Evolutionary conservation across 2,329 filamentous ascomycete genomes (phyloP).

Genomic region (Alternaria metachromatica): DNA sequence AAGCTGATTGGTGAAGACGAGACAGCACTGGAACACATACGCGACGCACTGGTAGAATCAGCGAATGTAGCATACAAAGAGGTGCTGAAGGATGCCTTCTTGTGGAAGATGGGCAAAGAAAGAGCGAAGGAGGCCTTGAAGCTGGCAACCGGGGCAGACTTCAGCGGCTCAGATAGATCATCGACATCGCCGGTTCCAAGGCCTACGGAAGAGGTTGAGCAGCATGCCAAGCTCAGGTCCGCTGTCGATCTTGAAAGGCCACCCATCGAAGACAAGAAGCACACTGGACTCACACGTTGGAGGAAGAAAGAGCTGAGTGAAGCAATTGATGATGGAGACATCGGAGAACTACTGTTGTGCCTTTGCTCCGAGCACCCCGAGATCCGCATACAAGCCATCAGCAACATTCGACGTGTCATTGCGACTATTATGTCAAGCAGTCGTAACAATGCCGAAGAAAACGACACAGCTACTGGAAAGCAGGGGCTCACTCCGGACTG

Average conservation of each 20-base stretch:
- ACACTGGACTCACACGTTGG: conserved; percentile 66
- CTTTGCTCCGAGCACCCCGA: conserved; percentile 76
- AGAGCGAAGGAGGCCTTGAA: conserved; percentile 45
- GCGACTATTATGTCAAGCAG: conserved; percentile 54
- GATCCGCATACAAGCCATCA: conserved; percentile 79
- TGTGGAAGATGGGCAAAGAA: conserved; percentile 49
- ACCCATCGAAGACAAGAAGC: conserved; percentile 52
- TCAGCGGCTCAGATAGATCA: conserved; percentile 45
- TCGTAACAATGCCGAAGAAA: background rate
- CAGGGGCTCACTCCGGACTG: conserved; percentile 54
- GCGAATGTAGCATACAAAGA: conserved; percentile 38
- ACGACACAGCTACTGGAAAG: conserved; percentile 1
- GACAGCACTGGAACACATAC: conserved; percentile 30
- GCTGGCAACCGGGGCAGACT: conserved; percentile 42
- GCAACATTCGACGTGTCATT: conserved; percentile 70
- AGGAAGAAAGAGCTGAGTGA: conserved; percentile 77
- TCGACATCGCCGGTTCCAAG: conserved; percentile 33
- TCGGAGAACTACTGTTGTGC: conserved; percentile 73
- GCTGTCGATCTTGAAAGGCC: conserved; percentile 44
- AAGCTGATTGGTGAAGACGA: conserved; percentile 48
- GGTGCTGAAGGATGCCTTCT: conserved; percentile 43
- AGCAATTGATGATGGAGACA: conserved; percentile 77
- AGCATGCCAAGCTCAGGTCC: conserved; percentile 12
- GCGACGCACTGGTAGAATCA: conserved; percentile 37
- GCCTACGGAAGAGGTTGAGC: conserved; percentile 22